Evolutionary conservation across 164 flowering plant genomes (phyloP).

Genomic region (Aristolochia californica): DNA sequence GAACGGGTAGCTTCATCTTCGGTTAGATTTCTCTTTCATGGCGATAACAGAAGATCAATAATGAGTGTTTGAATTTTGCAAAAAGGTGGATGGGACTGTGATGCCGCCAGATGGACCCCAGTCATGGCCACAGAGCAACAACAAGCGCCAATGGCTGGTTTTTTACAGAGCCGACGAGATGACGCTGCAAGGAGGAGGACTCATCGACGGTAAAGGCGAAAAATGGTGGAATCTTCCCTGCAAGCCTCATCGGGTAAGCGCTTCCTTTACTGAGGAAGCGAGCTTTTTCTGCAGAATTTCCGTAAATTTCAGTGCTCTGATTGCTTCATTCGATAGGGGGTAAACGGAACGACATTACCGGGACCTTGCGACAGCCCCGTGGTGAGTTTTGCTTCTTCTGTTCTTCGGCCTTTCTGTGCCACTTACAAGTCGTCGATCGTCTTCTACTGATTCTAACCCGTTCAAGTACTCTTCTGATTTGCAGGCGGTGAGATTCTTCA

Average conservation of each 20-base stretch:
- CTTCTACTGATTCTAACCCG: no score
- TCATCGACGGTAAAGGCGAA: constrained; percentile 62
- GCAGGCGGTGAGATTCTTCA: constrained; percentile 75
- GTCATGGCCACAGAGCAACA: constrained; percentile 43
- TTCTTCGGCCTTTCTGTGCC: no score
- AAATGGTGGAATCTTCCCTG: constrained; percentile 93
- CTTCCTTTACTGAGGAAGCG: background rate
- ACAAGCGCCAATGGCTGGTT: constrained; percentile 50
- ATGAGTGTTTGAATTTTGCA: background rate
- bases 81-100: constrained; percentile 55
- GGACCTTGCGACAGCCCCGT: constrained; percentile 93
- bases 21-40: no score
- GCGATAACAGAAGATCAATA: no score
- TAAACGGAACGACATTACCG: constrained; percentile 43
- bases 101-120: constrained; percentile 71
- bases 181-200: constrained; percentile 55
- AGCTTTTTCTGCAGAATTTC: no score
- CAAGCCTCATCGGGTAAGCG: constrained; percentile 66
- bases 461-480: no score
- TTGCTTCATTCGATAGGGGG: no score
- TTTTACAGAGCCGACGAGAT: constrained; percentile 47
- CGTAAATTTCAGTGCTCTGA: background rate
- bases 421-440: no score
- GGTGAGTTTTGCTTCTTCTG: constrained; percentile 31
- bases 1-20: no score